Base-by-base conservation (phyloP, 108 stramenopile species). In the Pseudonitzschia multistriata region DNA sequence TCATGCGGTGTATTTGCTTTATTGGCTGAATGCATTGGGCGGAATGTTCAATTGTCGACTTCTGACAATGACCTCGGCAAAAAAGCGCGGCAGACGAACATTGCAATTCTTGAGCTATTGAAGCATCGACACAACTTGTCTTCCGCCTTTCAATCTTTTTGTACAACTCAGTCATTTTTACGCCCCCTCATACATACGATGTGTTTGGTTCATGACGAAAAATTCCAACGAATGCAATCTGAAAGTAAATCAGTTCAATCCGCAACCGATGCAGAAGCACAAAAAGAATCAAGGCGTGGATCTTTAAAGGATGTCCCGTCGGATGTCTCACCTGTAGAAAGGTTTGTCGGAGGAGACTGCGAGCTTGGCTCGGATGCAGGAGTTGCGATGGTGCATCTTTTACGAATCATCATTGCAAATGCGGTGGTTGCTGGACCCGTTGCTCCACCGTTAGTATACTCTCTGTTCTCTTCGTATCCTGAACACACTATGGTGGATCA, bases 101-200 rank as follows among this genome's bases (percentile, higher is more conserved):
- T 84, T 37, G 91, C 91, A 39, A 80, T 95, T 68, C 67, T 95
- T 1, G 82, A 88, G 31, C 78, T 95, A 27, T 76, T 95, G 15
- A 76, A 76, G 47, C 91, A 93, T 74, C 78, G 85, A 22, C 90
- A 91, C 77, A 79, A 72, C 45, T 77, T 82, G 40, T 90, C 88
- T n/a, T 54, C 82, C 17, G 52, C 86, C n/a, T 95, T 95, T 70
- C 89, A 90, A 80, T 74, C 77, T 62, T 95, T 88, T 65, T 95
- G 90, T 53, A 68, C 86, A 19, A 87, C 89, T 17, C 81, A 78
- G 2, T 79, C 81, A 54, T 95, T 91, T 76, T 59, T 92, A 27
- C 88, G 90, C 68, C 94, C 94, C 3, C 72, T 95, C 25, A 81
- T 88, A 22, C 94, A 93, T 76, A 85, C 90, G 0, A 73, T 95